Evolutionary conservation across 2,329 filamentous ascomycete species (phyloP).

Genomic region (Aspergillus niger): DNA sequence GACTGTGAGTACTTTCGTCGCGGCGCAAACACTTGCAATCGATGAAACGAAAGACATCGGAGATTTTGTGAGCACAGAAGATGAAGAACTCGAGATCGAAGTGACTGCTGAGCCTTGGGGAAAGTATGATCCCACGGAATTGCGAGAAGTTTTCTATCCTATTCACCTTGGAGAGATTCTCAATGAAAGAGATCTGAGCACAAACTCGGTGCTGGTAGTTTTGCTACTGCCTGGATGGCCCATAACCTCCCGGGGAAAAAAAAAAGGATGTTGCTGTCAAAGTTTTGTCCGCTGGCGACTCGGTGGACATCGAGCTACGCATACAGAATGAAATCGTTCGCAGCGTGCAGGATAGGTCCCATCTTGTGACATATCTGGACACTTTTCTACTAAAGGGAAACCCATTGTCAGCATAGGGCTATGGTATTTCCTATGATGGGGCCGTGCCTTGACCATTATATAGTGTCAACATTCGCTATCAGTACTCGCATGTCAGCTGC

Average conservation of each 20-base stretch:
- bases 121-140: constrained; percentile 18
- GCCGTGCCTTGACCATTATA: constrained; percentile 18
- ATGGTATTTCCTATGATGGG: constrained; percentile 28
- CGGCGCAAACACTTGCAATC: too few relatives aligned
- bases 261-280: constrained; percentile 28
- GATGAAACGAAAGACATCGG: constrained; percentile 6
- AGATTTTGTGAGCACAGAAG: constrained; percentile 19
- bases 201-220: constrained; percentile 27
- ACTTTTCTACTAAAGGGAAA: constrained; percentile 24
- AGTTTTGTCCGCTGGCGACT: constrained; percentile 21
- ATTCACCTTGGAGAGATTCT: constrained; percentile 24
- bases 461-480: constrained; percentile 18
- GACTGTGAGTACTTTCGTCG: too few relatives aligned
- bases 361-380: constrained; percentile 23
- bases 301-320: constrained; percentile 19
- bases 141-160: constrained; percentile 19
- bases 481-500: constrained; percentile 31
- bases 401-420: constrained; percentile 19
- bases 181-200: constrained; percentile 28
- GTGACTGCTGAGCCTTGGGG: constrained; percentile 22
- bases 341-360: constrained; percentile 20
- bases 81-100: constrained; percentile 22
- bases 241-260: constrained; percentile 21
- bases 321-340: constrained; percentile 26
- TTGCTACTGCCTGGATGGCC: constrained; percentile 31